Conservation (phyloP, 805 yeast species). For the Jamesozyma lodderae region DNA sequence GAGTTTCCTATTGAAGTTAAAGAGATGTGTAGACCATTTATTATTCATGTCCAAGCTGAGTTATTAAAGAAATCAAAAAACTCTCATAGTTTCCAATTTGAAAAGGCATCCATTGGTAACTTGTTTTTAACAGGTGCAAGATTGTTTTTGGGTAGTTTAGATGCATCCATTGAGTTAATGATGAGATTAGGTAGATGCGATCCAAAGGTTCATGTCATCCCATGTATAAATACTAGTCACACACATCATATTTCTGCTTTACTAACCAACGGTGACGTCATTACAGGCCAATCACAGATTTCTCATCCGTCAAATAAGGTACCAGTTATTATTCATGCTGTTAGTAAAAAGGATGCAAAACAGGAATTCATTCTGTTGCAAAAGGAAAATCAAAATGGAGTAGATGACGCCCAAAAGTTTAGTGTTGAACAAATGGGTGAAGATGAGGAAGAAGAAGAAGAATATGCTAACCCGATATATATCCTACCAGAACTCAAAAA, state of each 20-base stretch:
- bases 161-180: slow-evolving; percentile 71
- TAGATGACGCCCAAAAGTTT: too few species aligned
- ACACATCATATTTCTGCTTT: slow-evolving; percentile 79
- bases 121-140: slow-evolving; percentile 75
- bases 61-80: slow-evolving; percentile 52
- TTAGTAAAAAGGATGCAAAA: neutral
- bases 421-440: too few species aligned
- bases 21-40: slow-evolving; percentile 67
- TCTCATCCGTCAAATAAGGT: slow-evolving; percentile 62
- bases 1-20: slow-evolving; percentile 37
- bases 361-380: too few species aligned
- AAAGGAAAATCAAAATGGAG: neutral
- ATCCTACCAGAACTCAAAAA: slow-evolving; percentile 64
- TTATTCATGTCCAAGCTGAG: slow-evolving; percentile 73
- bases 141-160: slow-evolving; percentile 73
- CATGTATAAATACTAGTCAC: slow-evolving; percentile 77
- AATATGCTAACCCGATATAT: slow-evolving; percentile 40
- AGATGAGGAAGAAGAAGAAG: slow-evolving; percentile 45
- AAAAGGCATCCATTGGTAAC: slow-evolving; percentile 78
- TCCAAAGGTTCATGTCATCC: slow-evolving; percentile 52
- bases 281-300: slow-evolving; percentile 88
- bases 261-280: slow-evolving; percentile 56
- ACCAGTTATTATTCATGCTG: neutral
- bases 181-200: slow-evolving; percentile 41
- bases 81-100: slow-evolving; percentile 46